Base-by-base conservation (phyloP, 208 protist species). In the Leishmania martiniquensis region DNA sequence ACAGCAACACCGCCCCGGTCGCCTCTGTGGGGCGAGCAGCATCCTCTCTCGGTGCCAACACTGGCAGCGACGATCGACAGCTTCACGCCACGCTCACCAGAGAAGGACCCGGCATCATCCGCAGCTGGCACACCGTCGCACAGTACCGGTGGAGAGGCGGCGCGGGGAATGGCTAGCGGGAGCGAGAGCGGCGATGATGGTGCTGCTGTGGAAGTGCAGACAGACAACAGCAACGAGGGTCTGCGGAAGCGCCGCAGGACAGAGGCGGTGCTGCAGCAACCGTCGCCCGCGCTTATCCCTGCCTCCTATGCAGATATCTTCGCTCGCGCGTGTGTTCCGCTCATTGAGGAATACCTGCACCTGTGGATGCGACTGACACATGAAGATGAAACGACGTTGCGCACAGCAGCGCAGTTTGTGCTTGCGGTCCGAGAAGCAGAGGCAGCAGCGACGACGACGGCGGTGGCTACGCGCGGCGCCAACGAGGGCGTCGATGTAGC, bases 361-460 rank as follows among this genome's bases (percentile, higher is more conserved):
- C 59, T 69, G 15, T 83, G 79, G 79, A 47, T 72, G 74, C 79
- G 76, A 45, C 45, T 83, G 37, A 76, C 69, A 17, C 74, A 79
- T 39, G 79, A 54, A 12, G 79, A 83, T 42, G 34, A 42, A 22
- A 37, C 0, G 22, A 52, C 74, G 59, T 37, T 79, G 32, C 42
- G 34, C 20, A 42, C 39, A 0, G 79, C 79, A 29, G 79, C 79
- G 32, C 47, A 82, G 32, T 69, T 44, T 29, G 54, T 75, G 1
- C 12, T 77, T 45, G 15, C 49, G 0, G 49, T 54, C 12, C 63
- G 45, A 3, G 49, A 73, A 25, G 32, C 65, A 7, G 62, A 42
- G 29, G 59, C 59, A 57, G 49, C 47, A 12, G 44, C 39, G 10
- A n/a, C 10, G 47, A 13, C 59, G 7, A 32, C 37, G 15, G 44